A percentile compares a stretch with the other conserved stretches of the same genome.
Evolutionary conservation across 2,329 filamentous ascomycete species (phyloP).

Genomic region (Microsporum audouinii): DNA sequence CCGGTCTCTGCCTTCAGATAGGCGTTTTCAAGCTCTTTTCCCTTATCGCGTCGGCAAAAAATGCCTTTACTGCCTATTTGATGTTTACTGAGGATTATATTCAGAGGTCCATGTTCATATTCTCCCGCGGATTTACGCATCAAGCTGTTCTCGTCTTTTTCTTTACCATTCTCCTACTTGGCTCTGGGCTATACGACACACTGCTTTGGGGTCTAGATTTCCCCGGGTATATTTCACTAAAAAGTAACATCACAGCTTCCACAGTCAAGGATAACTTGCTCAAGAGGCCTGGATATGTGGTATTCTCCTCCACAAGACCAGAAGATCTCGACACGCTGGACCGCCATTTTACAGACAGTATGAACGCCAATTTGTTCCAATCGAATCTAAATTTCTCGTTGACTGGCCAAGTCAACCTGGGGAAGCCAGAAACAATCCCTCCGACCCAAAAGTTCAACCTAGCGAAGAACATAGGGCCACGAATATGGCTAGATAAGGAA

Average conservation of each 20-base stretch:
- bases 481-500: slow-evolving; percentile 12
- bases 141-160: slow-evolving; percentile 9
- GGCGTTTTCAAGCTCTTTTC: slow-evolving; percentile 11
- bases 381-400: slow-evolving; percentile 10
- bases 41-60: slow-evolving; percentile 8
- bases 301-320: slow-evolving; percentile 9
- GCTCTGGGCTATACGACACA: slow-evolving; percentile 9
- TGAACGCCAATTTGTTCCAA: slow-evolving; percentile 9
- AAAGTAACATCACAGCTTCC: slow-evolving; percentile 7
- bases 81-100: slow-evolving; percentile 14
- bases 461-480: slow-evolving; percentile 3
- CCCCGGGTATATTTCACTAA: slow-evolving; percentile 7
- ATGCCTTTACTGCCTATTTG: slow-evolving; percentile 11
- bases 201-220: slow-evolving; percentile 13
- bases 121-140: slow-evolving; percentile 10
- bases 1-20: slow-evolving; percentile 9
- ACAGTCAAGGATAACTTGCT: slow-evolving; percentile 7
- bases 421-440: slow-evolving; percentile 8
- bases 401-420: slow-evolving; percentile 7
- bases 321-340: slow-evolving; percentile 7
- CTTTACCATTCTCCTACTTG: slow-evolving; percentile 9
- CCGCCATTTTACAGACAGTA: slow-evolving; percentile 6
- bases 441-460: slow-evolving; percentile 7
- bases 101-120: slow-evolving; percentile 9
- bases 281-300: slow-evolving; percentile 8